Conservation (phyloP, 192 early-diverging fungal species). For the Coemansia sp. region DNA sequence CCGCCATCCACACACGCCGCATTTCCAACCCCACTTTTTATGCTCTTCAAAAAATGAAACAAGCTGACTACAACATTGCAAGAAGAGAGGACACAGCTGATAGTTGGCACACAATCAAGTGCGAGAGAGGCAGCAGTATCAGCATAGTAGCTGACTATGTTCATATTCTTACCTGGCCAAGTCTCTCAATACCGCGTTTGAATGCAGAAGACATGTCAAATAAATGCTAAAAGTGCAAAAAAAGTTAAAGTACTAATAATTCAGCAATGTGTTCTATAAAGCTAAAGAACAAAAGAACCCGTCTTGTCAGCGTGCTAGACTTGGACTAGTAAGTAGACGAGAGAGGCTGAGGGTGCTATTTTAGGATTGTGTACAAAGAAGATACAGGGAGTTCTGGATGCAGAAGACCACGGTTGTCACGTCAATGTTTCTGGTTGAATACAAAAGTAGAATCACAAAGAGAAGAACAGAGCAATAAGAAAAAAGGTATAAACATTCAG, state of each 20-base stretch:
- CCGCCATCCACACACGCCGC: no score
- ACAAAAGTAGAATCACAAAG: not conserved
- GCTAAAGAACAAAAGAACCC: not conserved
- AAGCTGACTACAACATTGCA: not conserved
- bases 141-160: no score
- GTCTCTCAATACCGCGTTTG: slow-evolving; percentile 67
- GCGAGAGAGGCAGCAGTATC: not conserved
- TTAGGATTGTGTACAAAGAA: not conserved
- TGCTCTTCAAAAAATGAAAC: no score
- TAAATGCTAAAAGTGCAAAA: slow-evolving; percentile 5
- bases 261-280: slow-evolving; percentile 8
- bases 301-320: not conserved
- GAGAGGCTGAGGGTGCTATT: not conserved
- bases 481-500: not conserved
- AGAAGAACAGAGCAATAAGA: slow-evolving; percentile 10
- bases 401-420: slow-evolving; percentile 2
- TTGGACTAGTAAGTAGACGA: no score
- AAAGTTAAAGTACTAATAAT: slow-evolving; percentile 1
- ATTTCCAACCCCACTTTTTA: no score
- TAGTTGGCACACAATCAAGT: not conserved
- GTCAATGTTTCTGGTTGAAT: slow-evolving; percentile 1
- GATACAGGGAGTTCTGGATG: not conserved
- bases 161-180: slow-evolving; percentile 60
- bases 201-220: slow-evolving; percentile 12
- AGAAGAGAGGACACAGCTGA: not conserved